Evolutionary conservation across 31 red algal genomes (phyloP), one percentile per base, ranked within the genome.

Genomic region (Odonthalia washingtoniensis): DNA sequence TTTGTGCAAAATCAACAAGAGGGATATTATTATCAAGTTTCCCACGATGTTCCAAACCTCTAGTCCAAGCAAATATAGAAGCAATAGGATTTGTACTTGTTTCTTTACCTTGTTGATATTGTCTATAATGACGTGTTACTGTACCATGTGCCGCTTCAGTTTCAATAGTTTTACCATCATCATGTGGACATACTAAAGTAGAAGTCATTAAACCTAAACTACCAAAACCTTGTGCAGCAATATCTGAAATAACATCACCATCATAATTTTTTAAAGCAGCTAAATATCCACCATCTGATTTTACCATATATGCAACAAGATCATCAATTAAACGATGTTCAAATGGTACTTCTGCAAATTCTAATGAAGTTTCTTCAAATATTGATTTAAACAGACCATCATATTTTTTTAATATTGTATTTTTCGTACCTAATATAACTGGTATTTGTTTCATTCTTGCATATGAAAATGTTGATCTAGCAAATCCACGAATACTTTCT

Each of bases 81-180:
- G 96, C 96, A 45, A 98, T 89, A 4, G 96, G 91, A 67, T 98
- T 98, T 31, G 96, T 98, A 36, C 92, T 95, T n/a, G 96, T 98
- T 69, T 91, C 90, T 72, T 98, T 91, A 16, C 96, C 96, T 6
- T 77, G 83, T 52, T 95, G 91, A 69, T 98, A 90, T 60, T 91
- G 85, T 4, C 96, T 74, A 32, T 86, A 98, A 82, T 98, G 96
- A 24, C 96, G 88, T 12, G 96, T 98, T 3, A 98, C 96, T 2
- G 94, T 98, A 28, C 96, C 96, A 67, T 98, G 96, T 0, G 96
- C 96, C 14, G 96, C 96, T 65, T 98, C 96, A 9, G 92, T 91
- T 44, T 91, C 90, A 46, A 94, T 85, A 6, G 92, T 98, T 46
- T 85, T 88, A 5, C 96, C 96, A 66, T 95, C 83, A 61, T 92